Evolutionary conservation across 768 basidiomycete species (phyloP), one percentile per base, ranked within the genome.

Genomic region (Dendrothele bispora): DNA sequence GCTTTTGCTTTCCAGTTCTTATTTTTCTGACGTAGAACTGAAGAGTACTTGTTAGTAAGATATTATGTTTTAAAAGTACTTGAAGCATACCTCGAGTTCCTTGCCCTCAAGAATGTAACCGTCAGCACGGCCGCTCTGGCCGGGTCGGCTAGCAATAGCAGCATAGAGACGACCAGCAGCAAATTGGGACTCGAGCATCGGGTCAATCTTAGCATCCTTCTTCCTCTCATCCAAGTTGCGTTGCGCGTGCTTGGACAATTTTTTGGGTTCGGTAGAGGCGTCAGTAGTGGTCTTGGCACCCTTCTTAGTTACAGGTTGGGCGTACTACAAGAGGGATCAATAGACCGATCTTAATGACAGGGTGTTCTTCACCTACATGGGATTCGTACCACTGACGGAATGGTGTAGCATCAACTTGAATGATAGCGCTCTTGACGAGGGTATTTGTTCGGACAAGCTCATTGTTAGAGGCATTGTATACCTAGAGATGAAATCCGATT

Each of bases 381-480:
- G 91, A 76, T 75, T 99, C 97, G 67, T 98, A 99, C 95, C 95
- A 98, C 77, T 98, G 95, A 58, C 95, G 85, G 91, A 98, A 99
- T 54, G 97, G 97, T 26, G 95, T 86, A 54, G 97, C 95, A 75
- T 99, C 97, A 63, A 99, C 71, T 69, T 98, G 95, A 71, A 99
- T 91, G 74, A 99, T 88, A 57, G 89, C 89, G 53, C 87, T 79
- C 80, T 95, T 98, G 67, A 99, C 97, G 49, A 99, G 86, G 46
- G 97, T 99, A 79, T 99, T 98, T 62, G 97, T 99, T 62, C 97
- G 91, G 66, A 99, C 95, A 64, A 98, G 85, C 74, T 99, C 97
- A 76, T 99, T 99, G 85, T 98, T 99, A 55, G 97, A 95, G 38
- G 97, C 84, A 70, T 98, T 99, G 84, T 98, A 99, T 40, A 93